Evolutionary conservation across 2,329 filamentous ascomycete genomes (phyloP).

Genomic region (Exophiala oligosperma): DNA sequence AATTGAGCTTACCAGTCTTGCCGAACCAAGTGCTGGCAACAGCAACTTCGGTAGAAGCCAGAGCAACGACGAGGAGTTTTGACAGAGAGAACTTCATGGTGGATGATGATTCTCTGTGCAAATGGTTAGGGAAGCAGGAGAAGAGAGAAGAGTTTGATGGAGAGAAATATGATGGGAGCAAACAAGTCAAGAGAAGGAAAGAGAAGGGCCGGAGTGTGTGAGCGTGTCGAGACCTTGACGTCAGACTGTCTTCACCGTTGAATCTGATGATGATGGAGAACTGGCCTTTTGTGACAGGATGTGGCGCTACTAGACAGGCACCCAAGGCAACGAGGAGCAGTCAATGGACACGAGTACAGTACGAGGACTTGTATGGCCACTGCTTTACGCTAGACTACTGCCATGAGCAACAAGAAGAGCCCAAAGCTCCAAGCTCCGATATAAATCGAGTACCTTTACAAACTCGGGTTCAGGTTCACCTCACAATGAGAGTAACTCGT

Average conservation of each 20-base stretch:
- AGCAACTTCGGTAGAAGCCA: conserved; percentile 67
- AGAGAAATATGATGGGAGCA: neutral
- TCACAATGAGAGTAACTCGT: too few relatives aligned
- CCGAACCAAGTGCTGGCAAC: conserved; percentile 79
- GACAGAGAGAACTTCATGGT: conserved; percentile 76
- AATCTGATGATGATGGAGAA: neutral
- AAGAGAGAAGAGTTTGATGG: conserved; percentile 9
- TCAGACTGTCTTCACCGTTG: conserved; percentile 12
- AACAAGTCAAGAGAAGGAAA: neutral
- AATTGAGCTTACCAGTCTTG: conserved; percentile 68
- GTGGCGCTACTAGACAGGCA: neutral
- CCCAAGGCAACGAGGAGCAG: neutral
- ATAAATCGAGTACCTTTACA: neutral
- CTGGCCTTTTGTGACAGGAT: neutral
- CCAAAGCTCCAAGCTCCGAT: neutral
- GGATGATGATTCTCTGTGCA: neutral
- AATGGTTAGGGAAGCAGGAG: neutral
- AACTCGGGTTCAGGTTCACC: too few relatives aligned
- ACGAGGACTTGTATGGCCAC: too few relatives aligned
- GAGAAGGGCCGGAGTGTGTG: neutral
- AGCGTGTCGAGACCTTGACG: conserved; percentile 17
- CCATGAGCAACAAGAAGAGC: too few relatives aligned
- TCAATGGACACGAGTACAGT: too few relatives aligned
- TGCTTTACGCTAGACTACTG: too few relatives aligned
- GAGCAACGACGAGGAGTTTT: conserved; percentile 67